A percentile compares a stretch with the other conserved stretches of the same genome.
These are phyloP conservation scores for Telopea speciosissima DNA, from an alignment of 177 flowering plant species.

Conservation along the genomic window DNA sequence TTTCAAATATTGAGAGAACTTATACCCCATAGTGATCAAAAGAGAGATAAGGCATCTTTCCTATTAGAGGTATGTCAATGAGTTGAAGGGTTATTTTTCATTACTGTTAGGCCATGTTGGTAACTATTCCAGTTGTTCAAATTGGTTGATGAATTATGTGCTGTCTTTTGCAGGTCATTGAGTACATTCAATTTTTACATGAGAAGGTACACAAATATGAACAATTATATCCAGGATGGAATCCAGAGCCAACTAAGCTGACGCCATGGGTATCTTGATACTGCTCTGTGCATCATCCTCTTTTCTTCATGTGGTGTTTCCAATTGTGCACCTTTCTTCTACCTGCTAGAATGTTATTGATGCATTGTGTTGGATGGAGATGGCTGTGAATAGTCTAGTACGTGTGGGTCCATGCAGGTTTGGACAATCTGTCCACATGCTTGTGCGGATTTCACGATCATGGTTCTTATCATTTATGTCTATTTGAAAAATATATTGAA, in stretches of 20 bases:
- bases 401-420: background rate
- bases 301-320: background rate
- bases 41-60: slow-evolving; percentile 96
- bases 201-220: slow-evolving; percentile 69
- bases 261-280: slow-evolving; percentile 51
- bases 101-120: background rate
- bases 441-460: background rate
- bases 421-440: background rate
- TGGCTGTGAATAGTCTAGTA: background rate
- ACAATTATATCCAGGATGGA: slow-evolving; percentile 53
- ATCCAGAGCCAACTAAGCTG: slow-evolving; percentile 51
- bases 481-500: no score
- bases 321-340: background rate
- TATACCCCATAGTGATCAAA: slow-evolving; percentile 82
- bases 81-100: background rate
- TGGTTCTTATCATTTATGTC: background rate
- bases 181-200: slow-evolving; percentile 74
- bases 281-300: no score
- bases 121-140: background rate
- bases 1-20: slow-evolving; percentile 84
- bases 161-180: slow-evolving; percentile 58
- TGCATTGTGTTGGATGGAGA: background rate
- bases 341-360: background rate
- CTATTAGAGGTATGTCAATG: slow-evolving; percentile 55
- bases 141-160: background rate